A percentile compares a stretch with the other conserved stretches of the same genome.
These are phyloP conservation scores for Clarireedia hainanense DNA, from an alignment of 2,329 filamentous ascomycete genomes.

Conservation along the genomic window DNA sequence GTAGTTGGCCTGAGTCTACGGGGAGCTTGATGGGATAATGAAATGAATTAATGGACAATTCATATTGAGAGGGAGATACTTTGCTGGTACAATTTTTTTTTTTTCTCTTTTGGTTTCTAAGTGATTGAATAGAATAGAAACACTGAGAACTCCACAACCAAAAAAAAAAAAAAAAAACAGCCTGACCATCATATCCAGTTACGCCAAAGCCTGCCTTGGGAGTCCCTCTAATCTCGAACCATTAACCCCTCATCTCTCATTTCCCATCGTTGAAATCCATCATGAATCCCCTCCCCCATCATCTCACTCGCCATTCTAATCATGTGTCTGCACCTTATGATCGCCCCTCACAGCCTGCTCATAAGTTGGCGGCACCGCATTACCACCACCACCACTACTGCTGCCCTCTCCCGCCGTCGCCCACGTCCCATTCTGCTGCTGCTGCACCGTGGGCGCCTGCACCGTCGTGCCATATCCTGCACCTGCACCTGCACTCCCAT, in stretches of 20 bases:
- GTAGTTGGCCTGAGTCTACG: constrained; percentile 74
- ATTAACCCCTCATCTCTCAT: background rate
- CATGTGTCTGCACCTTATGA: constrained; percentile 68
- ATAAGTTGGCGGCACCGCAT: constrained; percentile 70
- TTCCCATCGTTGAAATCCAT: background rate
- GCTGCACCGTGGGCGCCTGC: constrained; percentile 27
- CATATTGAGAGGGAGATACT: background rate
- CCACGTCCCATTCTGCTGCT: constrained; percentile 27
- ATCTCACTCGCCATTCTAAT: constrained; percentile 14
- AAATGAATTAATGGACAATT: constrained; percentile 2
- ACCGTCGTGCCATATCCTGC: constrained; percentile 27
- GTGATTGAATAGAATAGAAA: background rate
- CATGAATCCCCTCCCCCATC: background rate
- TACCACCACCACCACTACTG: constrained; percentile 36
- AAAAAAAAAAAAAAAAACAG: too few relatives aligned
- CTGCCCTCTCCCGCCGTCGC: constrained; percentile 29
- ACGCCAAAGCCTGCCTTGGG: too few relatives aligned
- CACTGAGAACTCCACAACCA: background rate
- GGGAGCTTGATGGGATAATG: constrained; percentile 7
- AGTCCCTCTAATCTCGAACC: background rate
- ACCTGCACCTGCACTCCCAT: constrained; percentile 14
- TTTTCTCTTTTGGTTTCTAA: too few relatives aligned
- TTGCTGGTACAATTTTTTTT: background rate
- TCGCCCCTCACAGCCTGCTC: constrained; percentile 85
- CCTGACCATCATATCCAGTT: too few relatives aligned